Conservation (phyloP, 306 rosid genomes). For the Rubus idaeus region DNA sequence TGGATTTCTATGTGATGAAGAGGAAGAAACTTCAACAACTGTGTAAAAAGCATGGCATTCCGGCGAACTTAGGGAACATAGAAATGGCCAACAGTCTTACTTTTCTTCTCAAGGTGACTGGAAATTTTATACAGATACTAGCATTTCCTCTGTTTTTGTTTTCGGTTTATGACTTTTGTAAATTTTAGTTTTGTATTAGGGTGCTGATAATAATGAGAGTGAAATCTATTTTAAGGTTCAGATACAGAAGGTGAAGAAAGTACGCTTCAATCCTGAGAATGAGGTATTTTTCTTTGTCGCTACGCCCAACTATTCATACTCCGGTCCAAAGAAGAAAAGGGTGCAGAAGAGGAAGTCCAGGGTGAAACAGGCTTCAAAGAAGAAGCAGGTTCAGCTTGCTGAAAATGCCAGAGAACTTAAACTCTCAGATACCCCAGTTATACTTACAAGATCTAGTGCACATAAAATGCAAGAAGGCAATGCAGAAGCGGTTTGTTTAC, state of each 20-base stretch:
- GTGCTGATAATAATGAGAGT: background rate
- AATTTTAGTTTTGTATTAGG: background rate
- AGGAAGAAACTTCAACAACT: conserved; percentile 45
- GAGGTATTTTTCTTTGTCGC: conserved; percentile 20
- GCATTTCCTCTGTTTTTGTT: background rate
- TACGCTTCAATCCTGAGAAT: conserved; percentile 35
- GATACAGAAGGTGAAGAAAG: conserved; percentile 20
- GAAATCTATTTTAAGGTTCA: conserved; percentile 15
- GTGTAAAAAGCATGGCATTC: conserved; percentile 49
- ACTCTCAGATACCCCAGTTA: background rate
- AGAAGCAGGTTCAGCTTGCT: background rate
- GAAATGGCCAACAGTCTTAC: conserved; percentile 46
- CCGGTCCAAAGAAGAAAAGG: conserved; percentile 10
- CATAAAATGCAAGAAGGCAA: conserved; percentile 2
- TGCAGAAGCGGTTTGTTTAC: background rate
- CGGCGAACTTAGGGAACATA: conserved; percentile 40
- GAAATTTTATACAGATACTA: background rate
- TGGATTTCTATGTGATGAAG: conserved; percentile 44
- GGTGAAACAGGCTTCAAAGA: background rate
- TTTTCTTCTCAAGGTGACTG: conserved; percentile 36
- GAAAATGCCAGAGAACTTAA: background rate
- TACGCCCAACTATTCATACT: conserved; percentile 13
- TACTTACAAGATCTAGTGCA: conserved; percentile 22
- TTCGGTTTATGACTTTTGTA: background rate
- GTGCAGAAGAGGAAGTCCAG: conserved; percentile 8